Evolutionary conservation across 208 protist genomes (phyloP).

Genomic region (Trichomonas gallinae): DNA sequence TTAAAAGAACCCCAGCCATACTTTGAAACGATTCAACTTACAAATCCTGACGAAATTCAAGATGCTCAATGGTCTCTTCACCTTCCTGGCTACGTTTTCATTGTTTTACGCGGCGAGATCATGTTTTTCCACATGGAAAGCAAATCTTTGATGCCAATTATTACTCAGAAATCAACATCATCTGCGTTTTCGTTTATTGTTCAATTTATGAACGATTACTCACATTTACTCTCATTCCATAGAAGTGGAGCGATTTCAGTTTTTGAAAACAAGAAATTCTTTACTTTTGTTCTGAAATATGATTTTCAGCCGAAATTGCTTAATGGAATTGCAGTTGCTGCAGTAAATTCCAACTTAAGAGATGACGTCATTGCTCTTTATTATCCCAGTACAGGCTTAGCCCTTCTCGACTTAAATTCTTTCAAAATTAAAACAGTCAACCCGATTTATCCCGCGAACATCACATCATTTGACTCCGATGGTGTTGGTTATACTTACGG

Average conservation of each 20-base stretch:
- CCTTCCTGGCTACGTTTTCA: background rate
- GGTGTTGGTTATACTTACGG: background rate
- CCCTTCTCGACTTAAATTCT: background rate
- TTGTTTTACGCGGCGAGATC: background rate
- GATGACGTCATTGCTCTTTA: background rate
- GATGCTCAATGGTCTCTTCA: background rate
- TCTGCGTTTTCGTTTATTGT: background rate
- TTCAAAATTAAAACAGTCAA: background rate
- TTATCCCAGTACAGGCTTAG: background rate
- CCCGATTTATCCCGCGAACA: background rate
- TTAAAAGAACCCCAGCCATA: background rate
- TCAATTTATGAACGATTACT: background rate
- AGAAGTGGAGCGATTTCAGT: background rate
- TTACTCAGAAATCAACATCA: background rate
- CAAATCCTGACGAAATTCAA: background rate
- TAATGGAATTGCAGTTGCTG: background rate
- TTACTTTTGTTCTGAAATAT: background rate
- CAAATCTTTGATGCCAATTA: background rate
- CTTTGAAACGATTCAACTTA: background rate
- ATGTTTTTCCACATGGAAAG: background rate
- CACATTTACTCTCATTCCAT: background rate
- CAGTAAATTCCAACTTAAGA: background rate
- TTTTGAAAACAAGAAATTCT: background rate
- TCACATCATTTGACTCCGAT: background rate
- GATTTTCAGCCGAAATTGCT: background rate